phyloP scores from a whole-genome alignment of 306 rosid genomes.

The Carpinus fangiana region DNA sequence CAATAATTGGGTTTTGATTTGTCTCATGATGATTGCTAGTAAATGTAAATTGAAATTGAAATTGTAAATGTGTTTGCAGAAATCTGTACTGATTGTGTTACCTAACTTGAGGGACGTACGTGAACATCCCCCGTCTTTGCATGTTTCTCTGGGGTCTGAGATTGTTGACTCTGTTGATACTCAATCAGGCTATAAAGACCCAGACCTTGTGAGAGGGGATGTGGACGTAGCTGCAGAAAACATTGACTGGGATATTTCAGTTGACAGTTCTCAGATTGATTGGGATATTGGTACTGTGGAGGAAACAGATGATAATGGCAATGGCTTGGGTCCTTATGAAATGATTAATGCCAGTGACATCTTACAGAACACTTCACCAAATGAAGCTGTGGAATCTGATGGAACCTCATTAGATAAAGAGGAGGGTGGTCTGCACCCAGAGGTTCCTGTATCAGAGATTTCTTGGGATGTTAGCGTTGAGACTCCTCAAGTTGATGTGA shows the following conservation, averaged over 20 bases:
- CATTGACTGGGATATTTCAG: slow-evolving; percentile 91
- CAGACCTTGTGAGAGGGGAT: slow-evolving; percentile 31
- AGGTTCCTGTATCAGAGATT: slow-evolving; percentile 46
- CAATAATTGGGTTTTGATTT: slow-evolving; percentile 20
- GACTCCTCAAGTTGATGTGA: slow-evolving; percentile 69
- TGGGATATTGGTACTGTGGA: slow-evolving; percentile 87
- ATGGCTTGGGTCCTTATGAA: slow-evolving; percentile 92
- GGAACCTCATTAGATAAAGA: slow-evolving; percentile 42
- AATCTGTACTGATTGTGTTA: slow-evolving; percentile 41
- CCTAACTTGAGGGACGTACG: slow-evolving; percentile 56
- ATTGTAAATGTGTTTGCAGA: slow-evolving; percentile 47
- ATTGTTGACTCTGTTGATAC: slow-evolving; percentile 41
- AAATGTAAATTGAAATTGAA: slow-evolving; percentile 25
- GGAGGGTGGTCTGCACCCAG: slow-evolving; percentile 33
- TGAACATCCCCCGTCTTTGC: slow-evolving; percentile 72
- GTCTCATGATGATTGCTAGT: slow-evolving; percentile 19
- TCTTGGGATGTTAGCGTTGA: slow-evolving; percentile 92
- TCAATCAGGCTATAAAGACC: slow-evolving; percentile 47
- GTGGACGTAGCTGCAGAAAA: slow-evolving; percentile 45
- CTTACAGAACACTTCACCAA: slow-evolving; percentile 44
- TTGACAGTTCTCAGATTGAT: slow-evolving; percentile 78
- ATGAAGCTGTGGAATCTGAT: slow-evolving; percentile 49
- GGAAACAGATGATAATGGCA: slow-evolving; percentile 71
- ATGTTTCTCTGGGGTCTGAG: slow-evolving; percentile 68
- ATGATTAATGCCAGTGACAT: slow-evolving; percentile 74